Conservation (phyloP, 2,329 filamentous ascomycete genomes). For the Trichophaea hybrida region DNA sequence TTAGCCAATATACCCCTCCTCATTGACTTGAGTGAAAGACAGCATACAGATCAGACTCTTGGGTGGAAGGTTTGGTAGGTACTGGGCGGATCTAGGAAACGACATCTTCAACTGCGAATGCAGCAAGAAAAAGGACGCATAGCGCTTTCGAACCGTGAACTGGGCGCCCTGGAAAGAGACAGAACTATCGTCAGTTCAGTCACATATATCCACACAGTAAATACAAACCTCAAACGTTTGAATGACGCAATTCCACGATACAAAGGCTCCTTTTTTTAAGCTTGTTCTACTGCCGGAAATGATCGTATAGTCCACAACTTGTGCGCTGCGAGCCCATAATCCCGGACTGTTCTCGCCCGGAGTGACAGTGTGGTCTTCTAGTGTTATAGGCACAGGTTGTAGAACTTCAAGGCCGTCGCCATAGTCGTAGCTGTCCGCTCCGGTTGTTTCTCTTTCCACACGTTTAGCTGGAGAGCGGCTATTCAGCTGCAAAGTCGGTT, state of each 20-base stretch:
- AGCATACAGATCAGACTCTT: conserved; percentile 87
- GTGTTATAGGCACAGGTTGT: conserved; percentile 37
- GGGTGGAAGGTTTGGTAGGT: conserved; percentile 78
- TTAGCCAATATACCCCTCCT: background rate
- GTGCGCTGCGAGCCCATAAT: conserved; percentile 48
- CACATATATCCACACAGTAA: background rate
- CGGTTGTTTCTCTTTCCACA: background rate
- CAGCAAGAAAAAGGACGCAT: conserved; percentile 56
- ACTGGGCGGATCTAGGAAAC: conserved; percentile 69
- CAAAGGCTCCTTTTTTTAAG: conserved; percentile 79
- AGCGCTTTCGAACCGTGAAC: conserved; percentile 44
- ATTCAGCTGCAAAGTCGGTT: background rate
- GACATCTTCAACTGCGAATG: conserved; percentile 57
- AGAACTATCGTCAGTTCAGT: background rate
- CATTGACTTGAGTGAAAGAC: conserved; percentile 39
- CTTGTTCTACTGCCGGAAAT: conserved; percentile 43
- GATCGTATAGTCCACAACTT: conserved; percentile 48
- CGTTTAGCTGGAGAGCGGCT: background rate
- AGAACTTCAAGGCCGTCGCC: background rate
- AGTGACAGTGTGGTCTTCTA: conserved; percentile 51
- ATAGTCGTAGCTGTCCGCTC: background rate
- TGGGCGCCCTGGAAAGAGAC: background rate
- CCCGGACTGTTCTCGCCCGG: conserved; percentile 41
- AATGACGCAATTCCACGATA: conserved; percentile 84
- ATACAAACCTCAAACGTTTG: conserved; percentile 63